phyloP scores from a whole-genome alignment of 768 basidiomycete species.

The Gymnopilus dilepis region DNA sequence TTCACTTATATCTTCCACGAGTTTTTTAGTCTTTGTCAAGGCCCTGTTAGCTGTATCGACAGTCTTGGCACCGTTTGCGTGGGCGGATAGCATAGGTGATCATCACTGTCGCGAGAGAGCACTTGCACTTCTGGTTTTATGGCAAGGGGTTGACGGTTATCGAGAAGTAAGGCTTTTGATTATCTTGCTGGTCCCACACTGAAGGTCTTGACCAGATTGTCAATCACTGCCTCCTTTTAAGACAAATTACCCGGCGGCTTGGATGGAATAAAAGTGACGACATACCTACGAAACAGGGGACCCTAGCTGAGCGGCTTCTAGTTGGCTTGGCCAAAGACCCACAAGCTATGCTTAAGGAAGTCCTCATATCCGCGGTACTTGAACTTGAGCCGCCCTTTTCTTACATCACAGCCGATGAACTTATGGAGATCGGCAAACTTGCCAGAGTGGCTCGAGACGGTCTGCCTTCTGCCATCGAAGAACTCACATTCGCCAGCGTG shows the following conservation, averaged over 20 bases:
- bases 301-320: conserved; percentile 73
- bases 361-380: conserved; percentile 65
- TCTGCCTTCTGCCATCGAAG: conserved; percentile 63
- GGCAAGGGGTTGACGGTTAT: conserved; percentile 75
- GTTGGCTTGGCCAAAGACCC: conserved; percentile 66
- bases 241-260: conserved; percentile 74
- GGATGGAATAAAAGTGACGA: conserved; percentile 73
- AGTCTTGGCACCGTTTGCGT: conserved; percentile 75
- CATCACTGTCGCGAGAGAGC: conserved; percentile 66
- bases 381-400: conserved; percentile 63
- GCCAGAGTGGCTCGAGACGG: conserved; percentile 76
- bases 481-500: conserved; percentile 54
- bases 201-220: conserved; percentile 68
- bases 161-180: conserved; percentile 55
- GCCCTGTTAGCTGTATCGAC: conserved; percentile 71
- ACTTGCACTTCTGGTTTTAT: conserved; percentile 64
- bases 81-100: conserved; percentile 79
- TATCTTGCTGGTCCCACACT: conserved; percentile 10
- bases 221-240: conserved; percentile 72
- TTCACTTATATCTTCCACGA: conserved; percentile 47
- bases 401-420: conserved; percentile 64
- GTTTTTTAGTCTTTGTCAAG: conserved; percentile 68
- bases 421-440: conserved; percentile 60
- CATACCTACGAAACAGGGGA: conserved; percentile 64
- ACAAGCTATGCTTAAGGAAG: conserved; percentile 58